Evolutionary conservation across 345 rosid species (phyloP).

Genomic region (Euphorbia lathyris): DNA sequence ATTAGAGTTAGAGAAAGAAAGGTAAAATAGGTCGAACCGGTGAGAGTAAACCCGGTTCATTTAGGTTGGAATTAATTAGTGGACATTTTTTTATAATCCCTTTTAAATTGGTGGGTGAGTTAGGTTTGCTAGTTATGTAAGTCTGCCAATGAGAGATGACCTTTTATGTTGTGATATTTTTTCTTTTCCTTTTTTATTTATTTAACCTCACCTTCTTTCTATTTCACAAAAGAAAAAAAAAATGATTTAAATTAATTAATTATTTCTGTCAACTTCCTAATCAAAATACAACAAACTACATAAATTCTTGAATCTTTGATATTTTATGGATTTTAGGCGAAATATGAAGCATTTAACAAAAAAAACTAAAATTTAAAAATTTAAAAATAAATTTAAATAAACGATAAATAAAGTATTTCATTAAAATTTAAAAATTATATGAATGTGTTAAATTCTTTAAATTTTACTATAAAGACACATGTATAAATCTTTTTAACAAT

Average conservation of each 20-base stretch:
- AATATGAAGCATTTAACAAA: no score
- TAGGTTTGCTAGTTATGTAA: conserved; percentile 37
- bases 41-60: conserved; percentile 11
- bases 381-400: no score
- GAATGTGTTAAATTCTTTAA: no score
- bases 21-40: conserved; percentile 24
- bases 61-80: conserved; percentile 21
- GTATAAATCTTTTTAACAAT: no score
- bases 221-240: background rate
- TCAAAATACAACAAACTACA: no score
- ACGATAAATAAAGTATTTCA: no score
- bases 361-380: no score
- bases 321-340: no score
- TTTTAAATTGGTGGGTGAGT: conserved; percentile 25
- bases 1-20: conserved; percentile 13
- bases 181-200: background rate
- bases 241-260: no score
- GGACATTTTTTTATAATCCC: conserved; percentile 21
- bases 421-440: no score
- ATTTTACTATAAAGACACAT: no score
- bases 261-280: background rate
- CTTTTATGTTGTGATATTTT: conserved; percentile 14
- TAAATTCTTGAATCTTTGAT: background rate
- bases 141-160: conserved; percentile 27
- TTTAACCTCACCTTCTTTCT: background rate